These are phyloP conservation scores for Ogataea methanolica DNA, from an alignment of 805 yeast genomes.

Conservation along the genomic window DNA sequence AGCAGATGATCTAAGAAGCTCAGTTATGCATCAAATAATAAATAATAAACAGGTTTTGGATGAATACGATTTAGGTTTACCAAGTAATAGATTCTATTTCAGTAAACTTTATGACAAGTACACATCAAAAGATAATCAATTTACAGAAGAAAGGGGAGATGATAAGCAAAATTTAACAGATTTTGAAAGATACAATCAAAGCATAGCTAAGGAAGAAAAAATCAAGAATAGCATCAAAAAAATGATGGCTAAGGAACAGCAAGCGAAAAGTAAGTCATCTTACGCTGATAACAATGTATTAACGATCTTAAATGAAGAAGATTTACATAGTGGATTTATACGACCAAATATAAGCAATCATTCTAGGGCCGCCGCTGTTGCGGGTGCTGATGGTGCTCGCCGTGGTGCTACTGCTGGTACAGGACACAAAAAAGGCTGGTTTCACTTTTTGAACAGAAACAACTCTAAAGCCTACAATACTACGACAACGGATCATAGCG, in stretches of 20 bases:
- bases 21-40: conserved; percentile 19
- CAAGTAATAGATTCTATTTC: conserved; percentile 15
- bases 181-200: conserved; percentile 26
- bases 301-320: conserved; percentile 18
- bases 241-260: conserved; percentile 3
- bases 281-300: conserved; percentile 7
- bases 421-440: background rate
- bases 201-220: conserved; percentile 22
- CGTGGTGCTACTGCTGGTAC: too few species aligned
- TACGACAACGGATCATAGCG: background rate
- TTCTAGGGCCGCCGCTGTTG: background rate
- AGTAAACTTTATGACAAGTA: conserved; percentile 23
- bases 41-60: conserved; percentile 12
- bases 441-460: background rate
- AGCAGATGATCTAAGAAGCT: conserved; percentile 16
- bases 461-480: background rate
- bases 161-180: conserved; percentile 17
- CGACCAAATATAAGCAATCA: conserved; percentile 2
- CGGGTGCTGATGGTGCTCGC: background rate
- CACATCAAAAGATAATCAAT: background rate
- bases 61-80: background rate
- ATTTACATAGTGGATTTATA: conserved; percentile 16
- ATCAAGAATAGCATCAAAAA: conserved; percentile 17
- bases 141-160: background rate
- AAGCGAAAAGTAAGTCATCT: background rate